phyloP scores from a whole-genome alignment of 495 filamentous ascomycete genomes.

The Neurospora tetrasperma region DNA sequence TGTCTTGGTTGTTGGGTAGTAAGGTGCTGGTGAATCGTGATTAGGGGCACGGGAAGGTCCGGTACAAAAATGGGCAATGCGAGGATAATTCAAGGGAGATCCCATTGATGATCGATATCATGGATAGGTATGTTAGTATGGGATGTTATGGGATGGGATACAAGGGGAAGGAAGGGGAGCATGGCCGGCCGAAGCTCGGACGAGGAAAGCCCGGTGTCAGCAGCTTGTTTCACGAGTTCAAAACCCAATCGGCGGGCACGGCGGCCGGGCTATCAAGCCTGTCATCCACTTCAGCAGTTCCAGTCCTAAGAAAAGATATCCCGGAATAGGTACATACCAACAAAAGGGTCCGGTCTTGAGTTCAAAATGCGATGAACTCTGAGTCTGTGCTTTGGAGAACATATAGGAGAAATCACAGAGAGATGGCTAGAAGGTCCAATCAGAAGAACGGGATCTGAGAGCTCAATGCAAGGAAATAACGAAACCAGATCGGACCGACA shows the following conservation, averaged over 20 bases:
- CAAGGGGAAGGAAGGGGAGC: background rate
- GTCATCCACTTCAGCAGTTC: background rate
- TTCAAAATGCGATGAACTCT: background rate
- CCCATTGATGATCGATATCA: background rate
- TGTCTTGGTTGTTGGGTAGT: background rate
- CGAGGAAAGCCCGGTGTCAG: background rate
- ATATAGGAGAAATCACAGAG: background rate
- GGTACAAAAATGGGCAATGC: background rate
- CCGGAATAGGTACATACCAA: background rate
- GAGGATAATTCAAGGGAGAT: background rate
- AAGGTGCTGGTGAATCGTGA: background rate
- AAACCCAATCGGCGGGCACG: no score
- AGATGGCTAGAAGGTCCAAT: background rate
- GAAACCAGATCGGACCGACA: background rate
- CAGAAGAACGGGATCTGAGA: background rate
- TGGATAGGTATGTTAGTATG: background rate
- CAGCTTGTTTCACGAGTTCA: no score
- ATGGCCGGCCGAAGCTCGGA: background rate
- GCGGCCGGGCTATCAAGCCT: background rate
- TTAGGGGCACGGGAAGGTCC: background rate
- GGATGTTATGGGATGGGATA: background rate
- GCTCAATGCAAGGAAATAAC: background rate
- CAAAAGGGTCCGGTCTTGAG: background rate
- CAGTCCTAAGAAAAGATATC: background rate
- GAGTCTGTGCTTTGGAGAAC: background rate